These are phyloP conservation scores for Austroboletus novae-zelandiae DNA, from an alignment of 1,284 basidiomycete species.

Conservation along the genomic window DNA sequence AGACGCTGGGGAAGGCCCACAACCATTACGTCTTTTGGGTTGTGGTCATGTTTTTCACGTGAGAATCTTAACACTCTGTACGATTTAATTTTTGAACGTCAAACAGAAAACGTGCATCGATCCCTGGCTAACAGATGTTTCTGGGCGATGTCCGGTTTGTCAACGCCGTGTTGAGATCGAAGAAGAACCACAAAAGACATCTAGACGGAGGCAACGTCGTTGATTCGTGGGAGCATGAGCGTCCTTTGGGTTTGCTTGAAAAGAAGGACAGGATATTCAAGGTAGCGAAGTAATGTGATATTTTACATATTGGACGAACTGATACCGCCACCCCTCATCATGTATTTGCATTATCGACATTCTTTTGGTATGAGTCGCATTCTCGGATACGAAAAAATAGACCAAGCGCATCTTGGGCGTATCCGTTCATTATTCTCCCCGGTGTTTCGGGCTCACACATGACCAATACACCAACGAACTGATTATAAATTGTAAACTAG, in stretches of 20 bases:
- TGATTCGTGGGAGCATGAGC: slow-evolving; percentile 12
- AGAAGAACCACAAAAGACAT: slow-evolving; percentile 32
- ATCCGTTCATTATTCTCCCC: too few relatives aligned
- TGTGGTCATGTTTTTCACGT: slow-evolving; percentile 86
- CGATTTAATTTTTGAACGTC: slow-evolving; percentile 6
- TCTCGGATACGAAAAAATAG: too few relatives aligned
- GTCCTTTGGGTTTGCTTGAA: slow-evolving; percentile 5
- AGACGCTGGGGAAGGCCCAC: slow-evolving; percentile 70
- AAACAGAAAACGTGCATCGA: slow-evolving; percentile 73
- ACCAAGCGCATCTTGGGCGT: too few relatives aligned
- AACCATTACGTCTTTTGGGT: slow-evolving; percentile 66
- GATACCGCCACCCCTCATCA: slow-evolving; percentile 18
- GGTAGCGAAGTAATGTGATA: slow-evolving; percentile 33
- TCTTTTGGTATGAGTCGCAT: too few relatives aligned
- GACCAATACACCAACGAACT: neutral
- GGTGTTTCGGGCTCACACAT: too few relatives aligned
- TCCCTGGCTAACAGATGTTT: slow-evolving; percentile 74
- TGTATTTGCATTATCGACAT: slow-evolving; percentile 32
- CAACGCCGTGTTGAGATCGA: slow-evolving; percentile 57
- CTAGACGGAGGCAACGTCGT: slow-evolving; percentile 26
- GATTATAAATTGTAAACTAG: neutral
- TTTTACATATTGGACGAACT: slow-evolving; percentile 31
- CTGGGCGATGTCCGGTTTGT: slow-evolving; percentile 77
- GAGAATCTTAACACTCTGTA: slow-evolving; percentile 29
- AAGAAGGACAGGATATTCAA: slow-evolving; percentile 29